phyloP scores from a whole-genome alignment of 192 early-diverging fungal species.

The Thamnidium elegans region DNA sequence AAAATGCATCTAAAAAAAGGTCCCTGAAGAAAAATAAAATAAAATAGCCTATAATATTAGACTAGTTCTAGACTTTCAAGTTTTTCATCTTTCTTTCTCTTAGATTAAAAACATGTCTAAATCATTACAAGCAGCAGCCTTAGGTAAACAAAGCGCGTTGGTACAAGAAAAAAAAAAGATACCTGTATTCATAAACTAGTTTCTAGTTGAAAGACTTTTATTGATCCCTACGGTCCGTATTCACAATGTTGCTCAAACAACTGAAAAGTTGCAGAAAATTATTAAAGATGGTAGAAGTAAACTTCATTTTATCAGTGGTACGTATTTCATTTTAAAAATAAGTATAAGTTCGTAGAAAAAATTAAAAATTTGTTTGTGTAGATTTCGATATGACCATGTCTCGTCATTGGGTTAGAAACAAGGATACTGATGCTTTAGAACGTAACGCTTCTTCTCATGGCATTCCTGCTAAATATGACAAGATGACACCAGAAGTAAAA shows the following conservation, averaged over 20 bases:
- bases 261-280: conserved; percentile 48
- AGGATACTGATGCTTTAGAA: conserved; percentile 28
- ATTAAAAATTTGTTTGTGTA: background rate
- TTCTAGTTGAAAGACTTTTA: conserved; percentile 21
- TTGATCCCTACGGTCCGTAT: conserved; percentile 34
- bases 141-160: too few species aligned
- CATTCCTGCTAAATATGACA: conserved; percentile 36
- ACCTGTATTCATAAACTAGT: too few species aligned
- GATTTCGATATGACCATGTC: conserved; percentile 81
- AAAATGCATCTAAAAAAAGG: too few species aligned
- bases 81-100: too few species aligned
- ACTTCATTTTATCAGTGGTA: conserved; percentile 61
- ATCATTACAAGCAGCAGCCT: too few species aligned
- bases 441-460: conserved; percentile 47
- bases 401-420: conserved; percentile 38
- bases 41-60: too few species aligned
- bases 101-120: too few species aligned
- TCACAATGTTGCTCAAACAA: conserved; percentile 32
- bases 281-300: conserved; percentile 43
- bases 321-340: background rate
- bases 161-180: too few species aligned
- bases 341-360: background rate
- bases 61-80: too few species aligned
- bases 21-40: too few species aligned
- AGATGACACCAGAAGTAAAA: conserved; percentile 38